These are phyloP conservation scores for Corynespora cassiicola DNA, from an alignment of 2,329 filamentous ascomycete species.

Conservation along the genomic window DNA sequence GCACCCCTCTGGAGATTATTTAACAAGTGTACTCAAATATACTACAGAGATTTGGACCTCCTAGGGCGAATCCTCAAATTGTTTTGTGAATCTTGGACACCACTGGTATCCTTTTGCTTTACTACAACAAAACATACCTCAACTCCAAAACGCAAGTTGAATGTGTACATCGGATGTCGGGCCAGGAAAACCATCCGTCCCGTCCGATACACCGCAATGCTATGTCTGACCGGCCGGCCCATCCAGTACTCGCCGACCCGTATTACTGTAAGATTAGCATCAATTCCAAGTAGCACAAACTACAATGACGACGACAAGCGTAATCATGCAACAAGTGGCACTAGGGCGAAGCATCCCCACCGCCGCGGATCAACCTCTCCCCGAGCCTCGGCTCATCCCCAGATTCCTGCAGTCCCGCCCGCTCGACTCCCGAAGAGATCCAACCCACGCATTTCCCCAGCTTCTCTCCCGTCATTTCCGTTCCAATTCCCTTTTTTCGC, in stretches of 20 bases:
- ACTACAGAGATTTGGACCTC: too few species aligned
- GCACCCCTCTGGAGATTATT: too few species aligned
- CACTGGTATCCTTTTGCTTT: too few species aligned
- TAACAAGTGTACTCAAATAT: too few species aligned
- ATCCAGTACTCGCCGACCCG: neutral
- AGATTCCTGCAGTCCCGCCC: slow-evolving; percentile 19
- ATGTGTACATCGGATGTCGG: slow-evolving; percentile 6
- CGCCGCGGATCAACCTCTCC: slow-evolving; percentile 8
- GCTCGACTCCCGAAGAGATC: slow-evolving; percentile 12
- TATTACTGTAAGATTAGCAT: neutral
- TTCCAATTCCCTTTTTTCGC: neutral
- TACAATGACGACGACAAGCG: too few species aligned
- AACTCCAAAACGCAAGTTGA: too few species aligned
- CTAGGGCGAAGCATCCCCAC: too few species aligned
- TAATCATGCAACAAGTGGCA: too few species aligned
- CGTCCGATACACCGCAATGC: neutral
- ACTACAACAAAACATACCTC: too few species aligned
- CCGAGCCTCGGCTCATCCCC: slow-evolving; percentile 35
- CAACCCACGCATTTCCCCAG: slow-evolving; percentile 9
- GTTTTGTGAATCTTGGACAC: too few species aligned
- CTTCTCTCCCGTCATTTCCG: slow-evolving; percentile 3
- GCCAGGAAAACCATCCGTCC: slow-evolving; percentile 1
- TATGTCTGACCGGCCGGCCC: neutral
- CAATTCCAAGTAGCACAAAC: too few species aligned
- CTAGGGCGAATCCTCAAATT: too few species aligned